Base-by-base conservation (phyloP, 805 yeast species). In the Jamesozyma hellenica region DNA sequence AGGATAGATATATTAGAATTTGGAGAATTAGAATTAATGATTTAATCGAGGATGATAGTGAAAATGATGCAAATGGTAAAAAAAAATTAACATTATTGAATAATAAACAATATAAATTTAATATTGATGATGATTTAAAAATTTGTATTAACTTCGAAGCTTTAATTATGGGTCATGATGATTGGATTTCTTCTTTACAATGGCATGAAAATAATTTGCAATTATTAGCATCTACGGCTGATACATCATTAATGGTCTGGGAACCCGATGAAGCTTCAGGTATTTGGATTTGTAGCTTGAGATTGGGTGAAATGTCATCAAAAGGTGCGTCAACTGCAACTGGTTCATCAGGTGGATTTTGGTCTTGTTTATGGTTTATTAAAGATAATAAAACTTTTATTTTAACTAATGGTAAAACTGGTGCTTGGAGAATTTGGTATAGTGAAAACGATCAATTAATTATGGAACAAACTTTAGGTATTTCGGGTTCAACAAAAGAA, bases 271-370 rank as follows among this genome's bases (percentile, higher is more conserved):
- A 65, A 34, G 68, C 73, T 2, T 82, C 94, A 5, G 96, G 96
- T 3, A 79, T 92, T 35, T 92, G 98, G 98, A 69, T 83, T 16
- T 82, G 94, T 38, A 70, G 71, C 8, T 66, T 79, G 15, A 67
- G 97, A 49, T 64, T 92, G 15, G 99, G 99, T 34, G 97, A 94
- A 51, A 70, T 92, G 44, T 81, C 95, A 32, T 82, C 87, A 36
- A 90, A 92, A 61, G 99, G 99, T 52, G 96, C 99, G 0, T 82
- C 95, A 4, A 87, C 98, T 0, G 98, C 98, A 4, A 92, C 98
- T 0, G 99, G 99, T 6, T 82, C 98, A 0, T 77, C 80, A 5
- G 84, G 84, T 53, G 83, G 83, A 7, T 77, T 78, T 50, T 76
- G 80, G 80, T 62, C 72, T 2, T 70, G 78, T 34, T 52, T 79